Evolutionary conservation across 495 filamentous ascomycete species (phyloP), one percentile per base, ranked within the genome.

Genomic region (Parachaetomium inaequale): DNA sequence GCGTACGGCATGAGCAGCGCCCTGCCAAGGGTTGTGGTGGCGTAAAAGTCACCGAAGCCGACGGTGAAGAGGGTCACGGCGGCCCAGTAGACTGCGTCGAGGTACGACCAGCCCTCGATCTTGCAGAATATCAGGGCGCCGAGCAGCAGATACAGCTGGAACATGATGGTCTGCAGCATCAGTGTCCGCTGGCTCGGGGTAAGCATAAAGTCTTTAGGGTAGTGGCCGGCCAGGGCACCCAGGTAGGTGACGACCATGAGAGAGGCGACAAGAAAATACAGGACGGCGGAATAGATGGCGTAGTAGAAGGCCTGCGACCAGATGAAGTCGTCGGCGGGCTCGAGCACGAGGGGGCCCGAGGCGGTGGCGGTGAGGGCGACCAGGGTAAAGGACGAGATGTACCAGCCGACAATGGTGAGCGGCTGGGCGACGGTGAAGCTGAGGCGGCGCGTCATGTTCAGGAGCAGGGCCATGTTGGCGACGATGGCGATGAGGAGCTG

Each of bases 21-120:
- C 12, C 88, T 79, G 0, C 89, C 88, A 1, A 81, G 70, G 0
- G 54, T 58, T 0, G 70, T 90, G 17, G 68, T 66, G 0, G 90
- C 87, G 15, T 82, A 72, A 50, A 85, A 82, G 51, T 92, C 87
- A 12, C 89, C 90, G 40, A 96, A 80, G 4, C 92, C 92, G 15
- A 96, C 82, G 0, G 92, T 96, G 54, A 96, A 85, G 10, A 96
- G 75, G 0, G 92, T 96, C 57, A 87, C 88, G 64, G 93, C 86
- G 0, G 90, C 87, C 83, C 87, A 96, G 66, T 91, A 96, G 0
- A 96, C 76, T 0, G 87, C 82, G 70, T 96, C 89, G 2, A 92
- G 79, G 65, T 86, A 96, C 23, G 75, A 68, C 92, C 92, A 96
- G 7, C 78, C 80, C 73, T 96, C 92, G 38, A 95, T 75, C 10